Percentiles rank a stretch among this genome's conserved stretches.
These are phyloP conservation scores for Onygenales sp. DNA, from an alignment of 2,329 filamentous ascomycete species.

Conservation along the genomic window DNA sequence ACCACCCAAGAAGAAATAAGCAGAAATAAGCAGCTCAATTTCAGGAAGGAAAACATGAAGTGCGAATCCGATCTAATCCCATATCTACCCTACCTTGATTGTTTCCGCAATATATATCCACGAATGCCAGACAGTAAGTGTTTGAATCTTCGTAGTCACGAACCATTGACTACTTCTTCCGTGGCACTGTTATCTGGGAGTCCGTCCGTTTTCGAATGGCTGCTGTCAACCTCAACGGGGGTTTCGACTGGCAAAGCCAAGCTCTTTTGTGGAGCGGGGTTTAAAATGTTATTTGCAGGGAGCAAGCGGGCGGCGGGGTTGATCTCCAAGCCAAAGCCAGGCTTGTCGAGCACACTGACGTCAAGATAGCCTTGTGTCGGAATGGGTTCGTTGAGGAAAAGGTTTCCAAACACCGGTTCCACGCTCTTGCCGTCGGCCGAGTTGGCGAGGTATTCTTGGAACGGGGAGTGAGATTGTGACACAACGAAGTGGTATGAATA, in stretches of 20 bases:
- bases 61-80: no score
- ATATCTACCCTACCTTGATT: no score
- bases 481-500: conserved; percentile 97
- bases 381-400: conserved; percentile 86
- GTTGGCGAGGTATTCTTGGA: conserved; percentile 94
- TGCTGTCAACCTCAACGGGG: background rate
- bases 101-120: no score
- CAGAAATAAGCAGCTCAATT: no score
- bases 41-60: no score
- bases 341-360: conserved; percentile 70
- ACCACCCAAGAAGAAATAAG: no score
- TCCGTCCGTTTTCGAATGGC: no score
- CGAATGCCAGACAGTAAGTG: no score
- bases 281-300: conserved; percentile 63
- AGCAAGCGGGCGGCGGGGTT: conserved; percentile 76
- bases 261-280: conserved; percentile 43
- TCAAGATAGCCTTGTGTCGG: conserved; percentile 74
- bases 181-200: background rate
- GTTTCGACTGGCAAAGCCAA: background rate
- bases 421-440: conserved; percentile 85
- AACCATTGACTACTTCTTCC: background rate
- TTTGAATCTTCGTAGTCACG: no score
- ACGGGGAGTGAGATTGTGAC: conserved; percentile 84
- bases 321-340: conserved; percentile 80
- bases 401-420: conserved; percentile 80